Base-by-base conservation (phyloP, 2,329 filamentous ascomycete genomes). In the Diplodia intermedia region DNA sequence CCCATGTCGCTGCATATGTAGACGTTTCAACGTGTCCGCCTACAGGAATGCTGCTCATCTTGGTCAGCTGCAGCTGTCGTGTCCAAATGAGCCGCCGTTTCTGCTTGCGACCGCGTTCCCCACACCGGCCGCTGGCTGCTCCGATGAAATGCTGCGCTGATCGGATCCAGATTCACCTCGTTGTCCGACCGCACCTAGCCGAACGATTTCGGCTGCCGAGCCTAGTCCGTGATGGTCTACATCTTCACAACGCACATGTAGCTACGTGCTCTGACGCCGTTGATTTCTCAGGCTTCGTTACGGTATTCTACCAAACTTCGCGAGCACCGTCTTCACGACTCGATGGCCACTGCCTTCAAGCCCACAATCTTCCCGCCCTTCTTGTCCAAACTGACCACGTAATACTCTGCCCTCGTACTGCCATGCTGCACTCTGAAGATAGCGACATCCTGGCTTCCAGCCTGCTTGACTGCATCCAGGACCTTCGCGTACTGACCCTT, bases 271-370 rank as follows among this genome's bases (percentile, higher is more conserved):
- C 31, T 33, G 31, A 33, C 31, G 31, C 31, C 5, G 11, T 36
- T 36, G 33, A 47, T 47, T 47, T n/a, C 43, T 20, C 18, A 15
- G 40, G 40, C 40, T 43, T 15, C 14, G 40, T 43, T 7, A 43
- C 14, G 18, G 40, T 43, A 7, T 43, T 47, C 43, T 47, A 20
- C 26, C 50, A 6, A 33, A 20, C n/a, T 36, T 56, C 52, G 3
- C 18, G 11, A 15, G 52, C 29, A 54, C 31, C 31, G 8, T 36
- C 43, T 43, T n/a, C 50, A 80, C 71, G 78, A 78, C 84, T 97
- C 93, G 70, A 97, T 84, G 31, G 90, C 88, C 80, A 92, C 81
- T 12, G 90, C 91, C 84, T 92, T 94, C 67, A 90, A 84, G 15
- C 94, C 94, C 8, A 97, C 88, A 69, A 97, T 74, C 79, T 84